A percentile compares a stretch with the other conserved stretches of the same genome.
These are phyloP conservation scores for Incumbomyces delicatus DNA, from an alignment of 2,329 filamentous ascomycete species.

Conservation along the genomic window DNA sequence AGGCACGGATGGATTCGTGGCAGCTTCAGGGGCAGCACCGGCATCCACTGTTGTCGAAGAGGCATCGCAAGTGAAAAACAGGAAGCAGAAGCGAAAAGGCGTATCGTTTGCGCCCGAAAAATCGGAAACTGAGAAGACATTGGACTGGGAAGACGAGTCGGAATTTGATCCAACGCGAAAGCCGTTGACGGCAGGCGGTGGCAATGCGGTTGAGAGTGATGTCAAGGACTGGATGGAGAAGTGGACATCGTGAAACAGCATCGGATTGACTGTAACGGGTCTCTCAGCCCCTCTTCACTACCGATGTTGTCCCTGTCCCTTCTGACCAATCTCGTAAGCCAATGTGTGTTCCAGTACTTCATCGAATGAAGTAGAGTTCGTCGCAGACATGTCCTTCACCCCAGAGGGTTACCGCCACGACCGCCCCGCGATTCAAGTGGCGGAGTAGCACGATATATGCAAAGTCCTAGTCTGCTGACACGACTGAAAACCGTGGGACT, in stretches of 20 bases:
- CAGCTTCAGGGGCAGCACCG: not conserved
- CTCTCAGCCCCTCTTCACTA: too few species aligned
- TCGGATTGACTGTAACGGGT: not conserved
- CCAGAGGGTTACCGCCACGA: too few species aligned
- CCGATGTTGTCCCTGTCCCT: too few species aligned
- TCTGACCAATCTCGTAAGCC: too few species aligned
- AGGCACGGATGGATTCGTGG: not conserved
- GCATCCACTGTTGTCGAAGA: not conserved
- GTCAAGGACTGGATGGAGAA: slow-evolving; percentile 20
- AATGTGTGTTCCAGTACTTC: too few species aligned
- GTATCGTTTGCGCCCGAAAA: slow-evolving; percentile 12
- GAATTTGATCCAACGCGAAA: slow-evolving; percentile 3
- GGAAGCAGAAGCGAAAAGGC: slow-evolving; percentile 7
- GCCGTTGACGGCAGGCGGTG: slow-evolving; percentile 1
- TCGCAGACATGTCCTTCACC: too few species aligned
- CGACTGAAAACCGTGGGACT: too few species aligned
- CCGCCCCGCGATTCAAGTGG: too few species aligned
- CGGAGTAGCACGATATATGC: too few species aligned
- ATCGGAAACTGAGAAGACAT: slow-evolving; percentile 15
- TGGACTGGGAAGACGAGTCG: slow-evolving; percentile 22
- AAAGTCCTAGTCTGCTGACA: too few species aligned
- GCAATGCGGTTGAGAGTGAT: slow-evolving; percentile 14
- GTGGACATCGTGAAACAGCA: slow-evolving; percentile 11
- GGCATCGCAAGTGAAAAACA: slow-evolving; percentile 16
- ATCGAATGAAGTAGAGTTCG: too few species aligned